Evolutionary conservation across 306 rosid species (phyloP), one percentile per base, ranked within the genome.

Genomic region (Oemleria cerasiformis): DNA sequence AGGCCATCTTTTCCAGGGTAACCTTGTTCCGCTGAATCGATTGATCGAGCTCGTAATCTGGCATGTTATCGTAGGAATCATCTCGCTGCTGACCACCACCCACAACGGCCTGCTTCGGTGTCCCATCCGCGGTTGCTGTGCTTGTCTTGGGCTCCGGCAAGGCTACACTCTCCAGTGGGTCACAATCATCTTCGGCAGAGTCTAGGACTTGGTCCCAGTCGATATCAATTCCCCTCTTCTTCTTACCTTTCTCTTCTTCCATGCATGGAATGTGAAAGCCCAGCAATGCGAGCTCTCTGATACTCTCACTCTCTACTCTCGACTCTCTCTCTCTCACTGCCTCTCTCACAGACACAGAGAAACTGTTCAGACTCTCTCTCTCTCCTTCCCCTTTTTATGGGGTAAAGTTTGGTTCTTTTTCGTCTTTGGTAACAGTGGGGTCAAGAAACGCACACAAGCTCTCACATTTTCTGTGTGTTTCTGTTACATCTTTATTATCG

Each of bases 11-110:
- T 4, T 82, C 79, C 8, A 65, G 41, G n/a, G 54, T 72, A 0
- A 4, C 12, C 55, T 5, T 76, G 68, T 62, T 71, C 15, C 88
- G 77, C 55, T 0, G 10, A 77, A 88, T 82, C 21, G 21, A 17
- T 0, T 80, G 89, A 9, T 9, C 21, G 8, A 93, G 88, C 11
- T 81, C 68, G 10, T 10, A 63, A 82, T 88, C 89, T 5, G 7
- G 14, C 6, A 78, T 6, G 10, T 1, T 14, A 6, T 39, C 65
- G 9, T 54, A 21, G 14, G 64, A 71, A 4, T 69, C 70, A 40
- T 63, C 21, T 41, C 50, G 67, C 17, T 30, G 68, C 47, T 57
- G 80, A 73, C 75, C 87, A 64, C 70, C 42, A 30, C 47, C 77
- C 88, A 15, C 51, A 6, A 75, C 60, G 10, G 73, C 23, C 54